Evolutionary conservation across 495 filamentous ascomycete genomes (phyloP).

Genomic region (Sabuloglossum arenarium): DNA sequence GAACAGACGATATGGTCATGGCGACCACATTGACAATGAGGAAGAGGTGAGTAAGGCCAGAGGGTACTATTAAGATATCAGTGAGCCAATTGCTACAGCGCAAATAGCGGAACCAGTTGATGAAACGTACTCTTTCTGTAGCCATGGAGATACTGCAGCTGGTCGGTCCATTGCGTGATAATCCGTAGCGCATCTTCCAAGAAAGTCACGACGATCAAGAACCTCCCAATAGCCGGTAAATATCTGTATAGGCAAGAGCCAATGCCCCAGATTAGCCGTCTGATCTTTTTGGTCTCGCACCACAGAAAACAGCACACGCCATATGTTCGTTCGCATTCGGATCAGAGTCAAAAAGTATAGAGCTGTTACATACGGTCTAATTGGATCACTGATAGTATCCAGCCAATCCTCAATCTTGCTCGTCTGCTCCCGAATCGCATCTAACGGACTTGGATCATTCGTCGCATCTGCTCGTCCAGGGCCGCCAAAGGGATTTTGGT

Average conservation of each 20-base stretch:
- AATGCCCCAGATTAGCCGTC: not conserved
- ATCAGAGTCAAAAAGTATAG: not conserved
- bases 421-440: constrained; percentile 80
- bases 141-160: constrained; percentile 79
- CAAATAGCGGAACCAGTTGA: not conserved
- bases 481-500: constrained; percentile 51
- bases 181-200: constrained; percentile 92
- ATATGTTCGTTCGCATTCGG: not conserved
- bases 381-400: constrained; percentile 70
- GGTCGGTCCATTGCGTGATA: constrained; percentile 93
- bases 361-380: constrained; percentile 68
- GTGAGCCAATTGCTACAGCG: not conserved
- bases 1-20: constrained; percentile 61
- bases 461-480: constrained; percentile 37
- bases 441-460: constrained; percentile 69
- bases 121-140: constrained; percentile 65
- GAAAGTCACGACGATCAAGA: constrained; percentile 96
- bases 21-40: constrained; percentile 76
- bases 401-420: constrained; percentile 95
- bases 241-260: constrained; percentile 34
- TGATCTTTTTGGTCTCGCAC: not conserved
- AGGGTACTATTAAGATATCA: constrained; percentile 40
- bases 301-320: not conserved
- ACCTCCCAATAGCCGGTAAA: constrained; percentile 83
- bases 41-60: constrained; percentile 82